phyloP scores from a whole-genome alignment of 768 basidiomycete species.

The Phylloporus scabripes region DNA sequence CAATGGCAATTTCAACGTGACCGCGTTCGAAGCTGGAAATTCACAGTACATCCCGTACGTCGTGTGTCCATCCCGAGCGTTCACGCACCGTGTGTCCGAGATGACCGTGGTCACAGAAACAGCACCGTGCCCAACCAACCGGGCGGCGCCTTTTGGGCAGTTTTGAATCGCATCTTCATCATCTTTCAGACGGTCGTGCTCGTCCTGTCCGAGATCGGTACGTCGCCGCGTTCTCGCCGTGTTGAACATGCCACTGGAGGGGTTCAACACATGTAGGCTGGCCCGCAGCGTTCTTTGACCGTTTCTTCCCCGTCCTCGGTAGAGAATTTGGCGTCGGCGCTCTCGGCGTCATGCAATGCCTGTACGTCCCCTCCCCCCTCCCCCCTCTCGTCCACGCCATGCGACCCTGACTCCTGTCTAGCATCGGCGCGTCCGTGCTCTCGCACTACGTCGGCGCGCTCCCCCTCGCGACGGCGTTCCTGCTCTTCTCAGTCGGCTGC shows the following conservation, averaged over 20 bases:
- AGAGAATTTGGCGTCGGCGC: slow-evolving; percentile 80
- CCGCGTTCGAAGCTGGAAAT: slow-evolving; percentile 41
- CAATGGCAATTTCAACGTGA: slow-evolving; percentile 33
- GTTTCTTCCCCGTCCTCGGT: slow-evolving; percentile 91
- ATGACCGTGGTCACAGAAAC: slow-evolving; percentile 34
- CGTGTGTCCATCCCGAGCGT: neutral
- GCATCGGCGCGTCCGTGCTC: slow-evolving; percentile 64
- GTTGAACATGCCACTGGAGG: too few relatives aligned
- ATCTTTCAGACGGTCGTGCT: slow-evolving; percentile 75
- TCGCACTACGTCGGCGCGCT: slow-evolving; percentile 79
- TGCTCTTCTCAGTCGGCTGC: slow-evolving; percentile 79
- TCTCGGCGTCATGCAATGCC: slow-evolving; percentile 80
- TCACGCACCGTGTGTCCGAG: too few relatives aligned
- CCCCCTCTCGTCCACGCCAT: too few relatives aligned
- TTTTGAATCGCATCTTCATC: slow-evolving; percentile 81
- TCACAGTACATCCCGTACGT: slow-evolving; percentile 77
- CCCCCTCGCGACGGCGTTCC: slow-evolving; percentile 80
- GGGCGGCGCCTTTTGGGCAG: slow-evolving; percentile 89
- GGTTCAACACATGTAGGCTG: slow-evolving; percentile 38
- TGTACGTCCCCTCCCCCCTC: slow-evolving; percentile 41
- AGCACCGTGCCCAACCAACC: slow-evolving; percentile 92
- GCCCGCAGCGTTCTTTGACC: slow-evolving; percentile 74
- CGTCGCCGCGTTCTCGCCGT: slow-evolving; percentile 16
- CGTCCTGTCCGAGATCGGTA: slow-evolving; percentile 41
- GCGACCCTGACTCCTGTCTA: slow-evolving; percentile 14